Evolutionary conservation across 2,329 filamentous ascomycete genomes (phyloP).

Genomic region (Talaromyces sp.): DNA sequence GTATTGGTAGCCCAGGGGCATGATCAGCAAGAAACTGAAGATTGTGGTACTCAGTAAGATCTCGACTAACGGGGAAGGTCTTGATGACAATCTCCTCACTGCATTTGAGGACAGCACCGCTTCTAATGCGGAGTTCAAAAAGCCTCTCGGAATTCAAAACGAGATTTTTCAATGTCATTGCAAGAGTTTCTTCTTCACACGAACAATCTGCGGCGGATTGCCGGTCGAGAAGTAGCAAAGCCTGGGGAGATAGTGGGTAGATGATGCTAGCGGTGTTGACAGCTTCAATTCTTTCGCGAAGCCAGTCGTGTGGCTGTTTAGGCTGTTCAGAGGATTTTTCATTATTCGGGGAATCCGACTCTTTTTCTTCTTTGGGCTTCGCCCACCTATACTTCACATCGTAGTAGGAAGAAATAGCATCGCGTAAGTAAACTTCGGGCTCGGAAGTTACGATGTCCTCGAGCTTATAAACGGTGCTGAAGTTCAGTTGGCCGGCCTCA

Average conservation of each 20-base stretch:
- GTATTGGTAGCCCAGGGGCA: conserved; percentile 29
- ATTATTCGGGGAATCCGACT: not conserved
- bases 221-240: not conserved
- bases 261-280: not conserved
- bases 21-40: conserved; percentile 28
- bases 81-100: conserved; percentile 25
- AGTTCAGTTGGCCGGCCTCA: not conserved
- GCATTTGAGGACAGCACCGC: conserved; percentile 27
- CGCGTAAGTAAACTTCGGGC: not conserved
- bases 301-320: not conserved
- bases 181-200: not conserved
- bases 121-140: not conserved
- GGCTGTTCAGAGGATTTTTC: not conserved
- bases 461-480: not conserved
- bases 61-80: conserved; percentile 16
- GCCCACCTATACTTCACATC: not conserved
- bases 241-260: not conserved
- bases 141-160: not conserved
- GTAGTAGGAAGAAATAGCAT: not conserved
- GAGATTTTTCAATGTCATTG: not conserved
- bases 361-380: too few species aligned
- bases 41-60: conserved; percentile 31
- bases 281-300: not conserved
- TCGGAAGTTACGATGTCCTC: not conserved
- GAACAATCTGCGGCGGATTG: not conserved